These are phyloP conservation scores for Candida ulmi DNA, from an alignment of 805 yeast genomes.

Conservation along the genomic window DNA sequence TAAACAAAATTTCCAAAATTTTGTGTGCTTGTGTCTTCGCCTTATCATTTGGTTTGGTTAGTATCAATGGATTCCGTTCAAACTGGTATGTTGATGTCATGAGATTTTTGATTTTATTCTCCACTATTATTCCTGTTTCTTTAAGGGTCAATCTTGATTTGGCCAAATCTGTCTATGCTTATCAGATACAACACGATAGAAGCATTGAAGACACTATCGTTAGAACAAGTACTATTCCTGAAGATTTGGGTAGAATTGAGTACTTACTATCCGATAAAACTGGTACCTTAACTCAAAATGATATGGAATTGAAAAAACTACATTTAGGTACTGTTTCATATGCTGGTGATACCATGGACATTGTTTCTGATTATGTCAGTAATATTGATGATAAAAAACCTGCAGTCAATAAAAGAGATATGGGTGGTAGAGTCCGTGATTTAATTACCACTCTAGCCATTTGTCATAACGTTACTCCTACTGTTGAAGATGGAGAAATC, in stretches of 20 bases:
- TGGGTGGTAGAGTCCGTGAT: slow-evolving; percentile 73
- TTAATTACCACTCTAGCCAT: slow-evolving; percentile 76
- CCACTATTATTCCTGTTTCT: slow-evolving; percentile 95
- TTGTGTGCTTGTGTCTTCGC: slow-evolving; percentile 82
- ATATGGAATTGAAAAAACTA: slow-evolving; percentile 91
- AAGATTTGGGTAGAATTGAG: slow-evolving; percentile 93
- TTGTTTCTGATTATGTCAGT: slow-evolving; percentile 67
- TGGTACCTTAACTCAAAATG: slow-evolving; percentile 96
- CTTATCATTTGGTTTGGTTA: slow-evolving; percentile 71
- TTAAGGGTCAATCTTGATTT: slow-evolving; percentile 90
- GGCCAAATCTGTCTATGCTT: slow-evolving; percentile 93
- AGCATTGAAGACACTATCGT: slow-evolving; percentile 85
- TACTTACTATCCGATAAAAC: slow-evolving; percentile 91
- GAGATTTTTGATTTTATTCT: slow-evolving; percentile 86
- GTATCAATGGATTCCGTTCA: slow-evolving; percentile 64
- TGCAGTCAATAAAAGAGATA: slow-evolving; percentile 50
- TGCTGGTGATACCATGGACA: slow-evolving; percentile 87
- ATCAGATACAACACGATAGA: slow-evolving; percentile 85
- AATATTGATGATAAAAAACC: slow-evolving; percentile 19
- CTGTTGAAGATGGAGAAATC: slow-evolving; percentile 67
- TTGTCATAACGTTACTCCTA: slow-evolving; percentile 98
- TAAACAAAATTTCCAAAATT: slow-evolving; percentile 81
- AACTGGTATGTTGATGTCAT: slow-evolving; percentile 89
- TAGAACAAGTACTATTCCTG: slow-evolving; percentile 96
- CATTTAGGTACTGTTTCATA: slow-evolving; percentile 92